Conservation (phyloP, 148 eudicot species). For the Limonium bicolor region DNA sequence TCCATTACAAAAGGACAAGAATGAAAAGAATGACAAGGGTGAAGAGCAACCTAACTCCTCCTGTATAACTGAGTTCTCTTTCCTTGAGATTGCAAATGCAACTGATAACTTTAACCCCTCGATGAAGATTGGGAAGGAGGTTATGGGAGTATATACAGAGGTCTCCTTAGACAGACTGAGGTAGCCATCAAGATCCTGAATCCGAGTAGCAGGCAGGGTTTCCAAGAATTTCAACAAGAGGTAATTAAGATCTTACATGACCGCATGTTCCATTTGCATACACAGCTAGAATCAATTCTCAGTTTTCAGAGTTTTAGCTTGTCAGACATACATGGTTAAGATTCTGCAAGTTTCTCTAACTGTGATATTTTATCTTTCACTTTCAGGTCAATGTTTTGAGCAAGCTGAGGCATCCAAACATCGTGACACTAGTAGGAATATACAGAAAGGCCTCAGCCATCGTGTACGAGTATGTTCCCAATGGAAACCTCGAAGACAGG, state of each 20-base stretch:
- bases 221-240: slow-evolving; percentile 67
- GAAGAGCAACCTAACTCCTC: slow-evolving; percentile 13
- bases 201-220: slow-evolving; percentile 45
- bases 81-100: slow-evolving; percentile 56
- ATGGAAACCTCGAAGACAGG: slow-evolving; percentile 88
- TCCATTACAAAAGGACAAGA: slow-evolving; percentile 36
- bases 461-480: slow-evolving; percentile 61
- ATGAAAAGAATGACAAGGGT: slow-evolving; percentile 19
- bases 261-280: background rate
- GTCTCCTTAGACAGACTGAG: slow-evolving; percentile 48
- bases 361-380: too few species aligned
- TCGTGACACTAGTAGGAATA: slow-evolving; percentile 69
- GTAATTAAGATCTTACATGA: too few species aligned
- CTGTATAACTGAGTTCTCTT: slow-evolving; percentile 40
- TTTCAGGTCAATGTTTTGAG: slow-evolving; percentile 71
- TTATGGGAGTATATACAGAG: slow-evolving; percentile 57
- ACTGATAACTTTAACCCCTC: slow-evolving; percentile 38
- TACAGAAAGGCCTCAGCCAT: slow-evolving; percentile 58
- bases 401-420: slow-evolving; percentile 68
- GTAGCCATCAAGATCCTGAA: slow-evolving; percentile 64
- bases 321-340: background rate
- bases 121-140: slow-evolving; percentile 82
- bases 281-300: too few species aligned
- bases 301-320: too few species aligned
- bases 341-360: background rate